Conservation (phyloP, 495 filamentous ascomycete species). For the Bathelium albidoporum region DNA sequence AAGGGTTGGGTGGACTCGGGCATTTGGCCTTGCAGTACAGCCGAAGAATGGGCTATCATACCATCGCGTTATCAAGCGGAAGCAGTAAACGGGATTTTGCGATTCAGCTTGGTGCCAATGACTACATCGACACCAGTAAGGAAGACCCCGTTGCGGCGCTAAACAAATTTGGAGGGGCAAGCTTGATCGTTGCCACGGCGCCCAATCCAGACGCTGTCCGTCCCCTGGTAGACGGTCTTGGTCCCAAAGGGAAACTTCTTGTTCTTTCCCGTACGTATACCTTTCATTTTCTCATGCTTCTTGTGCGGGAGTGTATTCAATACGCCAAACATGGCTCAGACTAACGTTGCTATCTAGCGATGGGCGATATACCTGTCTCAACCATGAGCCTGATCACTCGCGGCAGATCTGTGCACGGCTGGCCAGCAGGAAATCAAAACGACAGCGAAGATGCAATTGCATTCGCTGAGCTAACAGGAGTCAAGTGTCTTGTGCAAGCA, state of each 20-base stretch:
- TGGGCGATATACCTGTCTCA: conserved; percentile 44
- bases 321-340: background rate
- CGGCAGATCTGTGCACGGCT: conserved; percentile 47
- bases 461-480: conserved; percentile 46
- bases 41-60: conserved; percentile 52
- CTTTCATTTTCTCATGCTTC: background rate
- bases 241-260: conserved; percentile 48
- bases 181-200: conserved; percentile 53
- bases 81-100: conserved; percentile 50
- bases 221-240: conserved; percentile 45
- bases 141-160: conserved; percentile 42
- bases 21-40: conserved; percentile 61
- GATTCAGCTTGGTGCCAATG: conserved; percentile 51
- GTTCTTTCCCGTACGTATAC: conserved; percentile 41
- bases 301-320: background rate
- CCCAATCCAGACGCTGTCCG: conserved; percentile 45
- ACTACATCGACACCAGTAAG: conserved; percentile 53
- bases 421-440: conserved; percentile 51
- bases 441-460: conserved; percentile 57
- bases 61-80: conserved; percentile 51
- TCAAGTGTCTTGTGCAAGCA: conserved; percentile 55
- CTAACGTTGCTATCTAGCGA: conserved; percentile 22
- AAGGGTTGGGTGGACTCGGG: conserved; percentile 38
- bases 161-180: conserved; percentile 49
- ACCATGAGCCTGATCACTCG: conserved; percentile 38